Conservation (phyloP, 352 stramenopile genomes). For the Phytophthora rubi region DNA sequence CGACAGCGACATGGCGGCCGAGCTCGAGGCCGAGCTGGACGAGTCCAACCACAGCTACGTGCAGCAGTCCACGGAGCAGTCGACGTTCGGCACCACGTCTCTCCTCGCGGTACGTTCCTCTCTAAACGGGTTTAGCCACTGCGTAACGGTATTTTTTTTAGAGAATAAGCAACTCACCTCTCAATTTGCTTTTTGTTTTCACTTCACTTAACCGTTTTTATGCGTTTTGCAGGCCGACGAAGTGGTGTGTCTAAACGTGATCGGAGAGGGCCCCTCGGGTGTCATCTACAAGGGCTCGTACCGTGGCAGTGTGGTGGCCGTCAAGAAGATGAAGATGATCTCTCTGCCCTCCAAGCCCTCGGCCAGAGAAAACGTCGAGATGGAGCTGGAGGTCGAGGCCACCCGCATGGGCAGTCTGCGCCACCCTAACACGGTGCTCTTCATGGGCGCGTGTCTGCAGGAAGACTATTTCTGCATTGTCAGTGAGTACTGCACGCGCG, state of each 20-base stretch:
- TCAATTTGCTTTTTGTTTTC: not conserved
- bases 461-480: conserved; percentile 97
- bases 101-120: conserved; percentile 64
- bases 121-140: not conserved
- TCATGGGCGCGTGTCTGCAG: conserved; percentile 97
- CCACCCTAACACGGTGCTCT: conserved; percentile 99
- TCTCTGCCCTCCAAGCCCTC: conserved; percentile 57
- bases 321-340: conserved; percentile 90
- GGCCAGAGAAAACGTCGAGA: conserved; percentile 79
- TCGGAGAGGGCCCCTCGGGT: conserved; percentile 80
- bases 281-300: conserved; percentile 90
- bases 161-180: not conserved
- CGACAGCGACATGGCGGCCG: conserved; percentile 83
- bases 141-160: not conserved
- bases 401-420: conserved; percentile 91
- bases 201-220: not conserved
- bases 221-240: conserved; percentile 65
- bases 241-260: conserved; percentile 80
- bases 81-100: conserved; percentile 75
- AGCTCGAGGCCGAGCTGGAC: conserved; percentile 87
- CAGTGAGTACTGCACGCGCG: conserved; percentile 94
- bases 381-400: conserved; percentile 83
- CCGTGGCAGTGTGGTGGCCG: conserved; percentile 80
- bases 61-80: conserved; percentile 46
- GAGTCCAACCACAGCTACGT: conserved; percentile 67